Evolutionary conservation across 768 basidiomycete genomes (phyloP).

Genomic region (Boletus reticuloceps): DNA sequence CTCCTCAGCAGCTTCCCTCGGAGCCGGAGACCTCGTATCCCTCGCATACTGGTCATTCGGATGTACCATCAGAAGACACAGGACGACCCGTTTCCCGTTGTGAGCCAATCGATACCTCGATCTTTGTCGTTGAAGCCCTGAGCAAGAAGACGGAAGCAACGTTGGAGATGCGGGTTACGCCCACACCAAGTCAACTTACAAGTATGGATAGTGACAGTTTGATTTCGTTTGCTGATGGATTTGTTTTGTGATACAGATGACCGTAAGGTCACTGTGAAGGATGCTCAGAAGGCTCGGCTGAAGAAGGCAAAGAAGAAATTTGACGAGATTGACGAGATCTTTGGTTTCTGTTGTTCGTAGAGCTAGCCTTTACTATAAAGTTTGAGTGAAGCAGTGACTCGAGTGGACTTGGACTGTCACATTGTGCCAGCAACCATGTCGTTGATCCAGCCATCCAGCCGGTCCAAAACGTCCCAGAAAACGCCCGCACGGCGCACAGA

Average conservation of each 20-base stretch:
- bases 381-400: too few relatives aligned
- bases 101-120: background rate
- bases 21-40: background rate
- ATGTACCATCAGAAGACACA: constrained; percentile 12
- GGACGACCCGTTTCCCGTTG: constrained; percentile 10
- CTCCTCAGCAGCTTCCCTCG: background rate
- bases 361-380: too few relatives aligned
- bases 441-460: constrained; percentile 41
- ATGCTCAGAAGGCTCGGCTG: constrained; percentile 1
- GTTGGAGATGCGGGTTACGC: background rate
- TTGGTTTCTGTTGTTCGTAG: constrained; percentile 18
- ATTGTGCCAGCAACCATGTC: constrained; percentile 37
- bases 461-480: constrained; percentile 43
- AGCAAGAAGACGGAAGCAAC: background rate
- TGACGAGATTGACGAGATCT: constrained; percentile 28
- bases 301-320: constrained; percentile 20
- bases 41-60: background rate
- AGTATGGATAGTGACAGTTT: background rate
- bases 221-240: background rate
- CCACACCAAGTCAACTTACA: background rate
- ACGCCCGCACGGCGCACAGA: constrained; percentile 54
- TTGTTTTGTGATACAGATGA: background rate
- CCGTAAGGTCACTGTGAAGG: background rate
- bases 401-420: background rate
- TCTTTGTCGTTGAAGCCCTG: background rate